phyloP scores from a whole-genome alignment of 1,139 yeast genomes.

The Debaryomyces nepalensis region DNA sequence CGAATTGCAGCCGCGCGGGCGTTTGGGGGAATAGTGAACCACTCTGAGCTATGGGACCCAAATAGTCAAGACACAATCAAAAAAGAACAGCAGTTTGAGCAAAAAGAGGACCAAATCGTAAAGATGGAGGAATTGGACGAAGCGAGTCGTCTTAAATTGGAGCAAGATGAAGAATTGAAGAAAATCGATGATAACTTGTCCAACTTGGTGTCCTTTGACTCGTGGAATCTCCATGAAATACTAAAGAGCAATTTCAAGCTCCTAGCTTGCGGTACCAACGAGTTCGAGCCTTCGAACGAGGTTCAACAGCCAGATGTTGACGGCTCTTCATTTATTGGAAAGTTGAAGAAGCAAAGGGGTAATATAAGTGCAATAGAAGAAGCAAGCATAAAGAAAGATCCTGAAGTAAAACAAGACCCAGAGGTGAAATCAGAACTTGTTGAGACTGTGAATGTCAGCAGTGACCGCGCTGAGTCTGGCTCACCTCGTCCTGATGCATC shows the following conservation, averaged over 20 bases:
- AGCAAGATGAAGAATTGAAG: slow-evolving; percentile 51
- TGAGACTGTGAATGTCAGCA: slow-evolving; percentile 15
- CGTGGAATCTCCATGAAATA: slow-evolving; percentile 67
- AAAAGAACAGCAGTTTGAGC: slow-evolving; percentile 31
- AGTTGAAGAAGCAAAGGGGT: slow-evolving; percentile 44
- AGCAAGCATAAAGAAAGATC: slow-evolving; percentile 6
- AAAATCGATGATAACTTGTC: slow-evolving; percentile 52
- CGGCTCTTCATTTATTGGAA: slow-evolving; percentile 32
- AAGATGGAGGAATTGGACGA: slow-evolving; percentile 28
- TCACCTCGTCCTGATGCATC: slow-evolving; percentile 21
- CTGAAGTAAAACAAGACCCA: slow-evolving; percentile 7
- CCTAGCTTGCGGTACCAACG: slow-evolving; percentile 69
- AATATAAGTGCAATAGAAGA: slow-evolving; percentile 14
- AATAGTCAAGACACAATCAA: slow-evolving; percentile 44
- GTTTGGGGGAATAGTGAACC: slow-evolving; percentile 87
- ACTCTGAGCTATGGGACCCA: slow-evolving; percentile 87
- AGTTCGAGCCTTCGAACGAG: slow-evolving; percentile 26
- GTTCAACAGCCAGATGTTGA: slow-evolving; percentile 25
- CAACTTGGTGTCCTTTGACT: slow-evolving; percentile 58
- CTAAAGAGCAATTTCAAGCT: slow-evolving; percentile 71
- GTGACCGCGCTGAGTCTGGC: slow-evolving; percentile 17
- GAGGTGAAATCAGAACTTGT: slow-evolving; percentile 15
- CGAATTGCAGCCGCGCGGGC: slow-evolving; percentile 95
- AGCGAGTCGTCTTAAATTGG: slow-evolving; percentile 39
- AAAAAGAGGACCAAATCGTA: slow-evolving; percentile 21